phyloP scores from a whole-genome alignment of 1,139 yeast genomes.

The Taphrina betulina region DNA sequence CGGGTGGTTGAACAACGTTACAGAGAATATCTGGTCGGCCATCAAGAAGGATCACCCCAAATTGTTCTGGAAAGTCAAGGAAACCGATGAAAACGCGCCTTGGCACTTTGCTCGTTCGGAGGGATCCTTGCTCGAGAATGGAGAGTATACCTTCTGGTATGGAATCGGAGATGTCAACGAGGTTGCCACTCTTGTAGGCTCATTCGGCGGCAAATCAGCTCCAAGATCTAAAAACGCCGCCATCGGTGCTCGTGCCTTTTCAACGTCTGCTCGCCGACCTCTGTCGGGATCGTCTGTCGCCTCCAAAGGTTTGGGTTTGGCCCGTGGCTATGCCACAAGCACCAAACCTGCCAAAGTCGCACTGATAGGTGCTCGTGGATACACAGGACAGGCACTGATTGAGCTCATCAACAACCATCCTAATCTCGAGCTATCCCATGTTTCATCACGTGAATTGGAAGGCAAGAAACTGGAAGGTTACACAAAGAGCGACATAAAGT shows the following conservation, averaged over 20 bases:
- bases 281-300: constrained; percentile 13
- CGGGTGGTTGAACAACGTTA: constrained; percentile 96
- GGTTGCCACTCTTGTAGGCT: constrained; percentile 21
- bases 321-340: constrained; percentile 29
- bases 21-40: constrained; percentile 88
- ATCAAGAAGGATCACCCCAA: constrained; percentile 69
- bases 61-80: constrained; percentile 85
- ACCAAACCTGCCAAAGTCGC: constrained; percentile 58
- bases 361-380: constrained; percentile 96
- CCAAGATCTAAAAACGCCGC: neutral
- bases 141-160: constrained; percentile 91
- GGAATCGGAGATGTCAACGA: constrained; percentile 53
- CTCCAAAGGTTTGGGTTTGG: constrained; percentile 21
- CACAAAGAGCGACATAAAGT: constrained; percentile 72
- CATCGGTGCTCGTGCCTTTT: constrained; percentile 17
- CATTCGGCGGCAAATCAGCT: constrained; percentile 11
- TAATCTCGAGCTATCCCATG: constrained; percentile 80
- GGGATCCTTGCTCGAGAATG: constrained; percentile 88
- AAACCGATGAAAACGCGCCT: constrained; percentile 82
- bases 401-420: constrained; percentile 85
- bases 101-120: constrained; percentile 94
- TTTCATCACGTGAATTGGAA: constrained; percentile 88
- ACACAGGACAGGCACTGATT: constrained; percentile 91
- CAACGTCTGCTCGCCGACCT: constrained; percentile 15
- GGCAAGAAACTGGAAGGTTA: constrained; percentile 88